These are phyloP conservation scores for Sporothrix dimorphospora DNA, from an alignment of 2,329 filamentous ascomycete genomes.

Conservation along the genomic window DNA sequence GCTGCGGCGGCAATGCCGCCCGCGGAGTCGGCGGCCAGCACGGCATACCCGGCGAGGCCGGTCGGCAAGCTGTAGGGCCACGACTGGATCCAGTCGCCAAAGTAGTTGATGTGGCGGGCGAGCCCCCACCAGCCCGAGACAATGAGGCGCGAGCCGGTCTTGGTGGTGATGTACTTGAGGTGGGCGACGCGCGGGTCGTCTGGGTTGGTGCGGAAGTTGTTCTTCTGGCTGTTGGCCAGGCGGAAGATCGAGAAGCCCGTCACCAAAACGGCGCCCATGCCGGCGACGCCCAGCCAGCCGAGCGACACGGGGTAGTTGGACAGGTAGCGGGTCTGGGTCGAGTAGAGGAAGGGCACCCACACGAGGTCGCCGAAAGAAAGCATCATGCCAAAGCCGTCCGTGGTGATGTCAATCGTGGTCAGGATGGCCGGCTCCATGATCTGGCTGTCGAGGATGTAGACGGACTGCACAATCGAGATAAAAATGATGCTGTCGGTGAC, in stretches of 20 bases:
- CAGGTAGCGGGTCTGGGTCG: conserved; percentile 81
- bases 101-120: conserved; percentile 92
- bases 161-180: conserved; percentile 84
- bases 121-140: conserved; percentile 91
- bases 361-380: conserved; percentile 87
- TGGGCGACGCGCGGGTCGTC: conserved; percentile 77
- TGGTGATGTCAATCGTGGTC: conserved; percentile 92
- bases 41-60: conserved; percentile 77
- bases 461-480: conserved; percentile 72
- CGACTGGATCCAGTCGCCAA: conserved; percentile 92
- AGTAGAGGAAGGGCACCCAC: conserved; percentile 92
- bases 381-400: conserved; percentile 95
- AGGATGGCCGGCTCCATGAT: conserved; percentile 88
- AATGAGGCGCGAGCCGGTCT: conserved; percentile 77
- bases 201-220: conserved; percentile 86
- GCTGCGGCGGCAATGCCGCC: conserved; percentile 53
- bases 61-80: conserved; percentile 92
- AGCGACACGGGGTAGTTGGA: conserved; percentile 80
- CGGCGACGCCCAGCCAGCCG: conserved; percentile 65
- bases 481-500: conserved; percentile 86
- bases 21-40: conserved; percentile 60
- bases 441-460: conserved; percentile 83
- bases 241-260: conserved; percentile 91
- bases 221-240: conserved; percentile 92
- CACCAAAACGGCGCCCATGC: conserved; percentile 68